These are phyloP conservation scores for Chaetomium olivaceum DNA, from an alignment of 2,329 filamentous ascomycete genomes.

Conservation along the genomic window DNA sequence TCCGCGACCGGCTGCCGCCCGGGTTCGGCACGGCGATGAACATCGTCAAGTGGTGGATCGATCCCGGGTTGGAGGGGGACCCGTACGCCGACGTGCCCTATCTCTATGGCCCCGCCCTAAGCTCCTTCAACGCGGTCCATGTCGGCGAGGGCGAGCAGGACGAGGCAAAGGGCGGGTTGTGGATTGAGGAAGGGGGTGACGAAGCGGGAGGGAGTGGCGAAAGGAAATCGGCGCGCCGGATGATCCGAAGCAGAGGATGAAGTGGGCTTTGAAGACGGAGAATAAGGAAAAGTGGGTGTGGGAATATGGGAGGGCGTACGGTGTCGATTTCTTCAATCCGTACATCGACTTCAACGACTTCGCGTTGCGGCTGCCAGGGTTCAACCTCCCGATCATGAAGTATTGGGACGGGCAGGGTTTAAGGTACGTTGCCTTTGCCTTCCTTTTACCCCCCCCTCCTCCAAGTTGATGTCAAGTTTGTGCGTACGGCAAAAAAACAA, in stretches of 20 bases:
- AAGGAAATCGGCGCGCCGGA: slow-evolving; percentile 52
- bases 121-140: slow-evolving; percentile 74
- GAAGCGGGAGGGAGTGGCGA: slow-evolving; percentile 51
- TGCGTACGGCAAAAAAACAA: background rate
- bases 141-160: slow-evolving; percentile 59
- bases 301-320: slow-evolving; percentile 54
- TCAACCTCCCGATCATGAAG: slow-evolving; percentile 70
- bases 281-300: slow-evolving; percentile 58
- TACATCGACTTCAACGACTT: slow-evolving; percentile 84
- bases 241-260: slow-evolving; percentile 55
- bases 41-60: slow-evolving; percentile 86
- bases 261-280: slow-evolving; percentile 55
- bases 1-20: slow-evolving; percentile 80
- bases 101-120: slow-evolving; percentile 79
- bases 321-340: slow-evolving; percentile 78
- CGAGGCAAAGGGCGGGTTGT: slow-evolving; percentile 51
- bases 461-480: background rate
- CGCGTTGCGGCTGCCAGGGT: slow-evolving; percentile 69
- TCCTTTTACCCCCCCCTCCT: background rate
- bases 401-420: slow-evolving; percentile 80
- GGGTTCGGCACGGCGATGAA: slow-evolving; percentile 83
- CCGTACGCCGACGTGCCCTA: slow-evolving; percentile 84
- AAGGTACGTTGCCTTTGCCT: slow-evolving; percentile 51
- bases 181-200: slow-evolving; percentile 67
- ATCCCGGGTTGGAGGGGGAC: slow-evolving; percentile 88